Evolutionary conservation across 2,329 filamentous ascomycete genomes (phyloP), one percentile per base, ranked within the genome.

Genomic region (Fusarium sp.): DNA sequence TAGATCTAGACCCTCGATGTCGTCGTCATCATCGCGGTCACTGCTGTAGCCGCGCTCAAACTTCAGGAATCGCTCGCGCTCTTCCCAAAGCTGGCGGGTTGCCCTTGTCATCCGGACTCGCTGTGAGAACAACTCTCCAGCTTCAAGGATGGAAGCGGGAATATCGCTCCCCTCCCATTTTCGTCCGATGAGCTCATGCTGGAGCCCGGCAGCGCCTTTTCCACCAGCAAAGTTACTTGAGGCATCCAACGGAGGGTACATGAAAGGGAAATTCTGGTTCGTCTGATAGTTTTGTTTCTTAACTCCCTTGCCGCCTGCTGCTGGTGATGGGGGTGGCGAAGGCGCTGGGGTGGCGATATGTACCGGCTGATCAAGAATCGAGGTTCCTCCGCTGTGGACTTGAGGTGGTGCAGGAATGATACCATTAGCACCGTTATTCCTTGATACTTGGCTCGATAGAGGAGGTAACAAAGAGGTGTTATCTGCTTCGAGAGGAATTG

Each of bases 231-330:
- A 92, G 75, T 97, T 97, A 79, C 94, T 97, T 24, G 89, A 90
- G 65, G 90, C 90, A 78, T 97, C 95, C 19, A 97, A 83, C 2
- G 96, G 96, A 3, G 96, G 96, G 72, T 99, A 99, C 81, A 99
- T 89, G 75, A 99, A 98, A 0, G 96, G 96, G 69, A 99, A 98
- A 76, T 97, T 96, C 74, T 99, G 96, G 75, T 99, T 99, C 0
- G 96, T 99, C 78, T 99, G 96, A 74, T 99, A 99, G 72, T 98
- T 99, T 75, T 99, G 96, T 77, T 99, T 99, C 83, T 99, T 99
- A 1, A 92, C 94, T 52, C 92, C 93, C 78, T 98, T 99, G 1
- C 94, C 94, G 26, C 94, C 94, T 33, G 91, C 90, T 11, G 83
- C 86, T 1, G 96, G 96, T 2, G 95, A 97, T 1, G 96, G 96